Evolutionary conservation across 2,329 filamentous ascomycete species (phyloP), one percentile per base, ranked within the genome.

Genomic region (Tolypocladium album): DNA sequence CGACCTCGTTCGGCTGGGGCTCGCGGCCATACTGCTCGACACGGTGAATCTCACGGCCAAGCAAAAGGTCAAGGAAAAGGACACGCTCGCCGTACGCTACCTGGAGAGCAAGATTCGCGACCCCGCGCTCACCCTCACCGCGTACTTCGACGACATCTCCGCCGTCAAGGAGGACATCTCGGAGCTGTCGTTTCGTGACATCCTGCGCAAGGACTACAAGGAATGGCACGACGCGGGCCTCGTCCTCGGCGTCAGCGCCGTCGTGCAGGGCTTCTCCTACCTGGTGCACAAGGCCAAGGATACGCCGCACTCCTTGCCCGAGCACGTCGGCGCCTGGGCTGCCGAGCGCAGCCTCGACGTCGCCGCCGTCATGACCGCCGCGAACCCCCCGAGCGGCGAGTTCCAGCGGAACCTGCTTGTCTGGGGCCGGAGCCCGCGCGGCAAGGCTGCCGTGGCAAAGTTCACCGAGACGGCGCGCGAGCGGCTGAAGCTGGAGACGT

Each of bases 141-240:
- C 62, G 4, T 90, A 87, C 70, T 90, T 83, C 68, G 70, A 79
- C 5, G 75, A 83, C 59, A 79, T 92, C 34, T 77, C 79, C 1
- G 72, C 72, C 6, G 86, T 89, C 6, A 92, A 92, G 72, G 81
- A 84, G 63, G 82, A 91, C 64, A 79, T 94, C 58, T 82, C 80
- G 3, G 65, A 69, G 0, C 74, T 94, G 55, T 76, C 74, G 43
- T 72, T 91, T 64, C 75, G 80, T 27, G 89, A 92, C 65, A 81
- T 92, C 45, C 73, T 93, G 58, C 80, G 88, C 64, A 93, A 93
- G 71, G 90, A 95, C 74, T 95, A 92, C 74, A 95, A 95, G 75
- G 81, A 89, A 68, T 94, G 89, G 89, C 75, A 74, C 13, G 83
- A 85, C 59, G 75, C 75, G 13, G 75, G 72, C 0, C 69, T 84